These are phyloP conservation scores for Chrysosporium queenslandicum DNA, from an alignment of 2,329 filamentous ascomycete genomes.

Conservation along the genomic window DNA sequence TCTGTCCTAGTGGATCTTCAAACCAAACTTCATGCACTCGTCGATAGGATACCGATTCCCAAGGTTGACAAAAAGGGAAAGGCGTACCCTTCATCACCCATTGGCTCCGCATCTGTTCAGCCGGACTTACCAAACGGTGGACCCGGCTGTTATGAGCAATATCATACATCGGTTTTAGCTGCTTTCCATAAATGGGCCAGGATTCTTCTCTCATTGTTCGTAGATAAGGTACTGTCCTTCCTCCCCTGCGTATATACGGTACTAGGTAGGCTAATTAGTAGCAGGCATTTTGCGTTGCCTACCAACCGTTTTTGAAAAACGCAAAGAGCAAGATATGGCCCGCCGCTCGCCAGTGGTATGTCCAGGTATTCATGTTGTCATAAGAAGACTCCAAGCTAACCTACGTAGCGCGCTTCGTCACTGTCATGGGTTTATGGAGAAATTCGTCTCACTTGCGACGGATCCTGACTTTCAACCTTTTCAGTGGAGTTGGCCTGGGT, in stretches of 20 bases:
- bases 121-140: slow-evolving; percentile 30
- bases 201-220: slow-evolving; percentile 37
- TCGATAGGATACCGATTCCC: slow-evolving; percentile 33
- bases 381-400: slow-evolving; percentile 13
- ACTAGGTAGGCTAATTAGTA: slow-evolving; percentile 12
- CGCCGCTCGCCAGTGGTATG: slow-evolving; percentile 37
- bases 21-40: slow-evolving; percentile 34
- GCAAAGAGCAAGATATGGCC: slow-evolving; percentile 40
- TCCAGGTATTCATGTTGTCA: not conserved
- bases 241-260: not conserved
- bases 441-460: slow-evolving; percentile 40
- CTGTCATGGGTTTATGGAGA: slow-evolving; percentile 42
- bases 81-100: slow-evolving; percentile 23
- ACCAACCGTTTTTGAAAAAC: slow-evolving; percentile 42
- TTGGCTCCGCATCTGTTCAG: slow-evolving; percentile 22
- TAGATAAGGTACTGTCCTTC: slow-evolving; percentile 34
- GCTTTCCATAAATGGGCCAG: slow-evolving; percentile 41
- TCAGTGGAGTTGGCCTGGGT: slow-evolving; percentile 42
- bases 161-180: slow-evolving; percentile 35
- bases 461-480: slow-evolving; percentile 41
- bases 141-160: slow-evolving; percentile 34
- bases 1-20: slow-evolving; percentile 35
- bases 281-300: slow-evolving; percentile 39
- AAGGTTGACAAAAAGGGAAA: slow-evolving; percentile 3
- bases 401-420: slow-evolving; percentile 34